These are phyloP conservation scores for Marasmius fiardii DNA, from an alignment of 1,284 basidiomycete genomes.

Conservation along the genomic window DNA sequence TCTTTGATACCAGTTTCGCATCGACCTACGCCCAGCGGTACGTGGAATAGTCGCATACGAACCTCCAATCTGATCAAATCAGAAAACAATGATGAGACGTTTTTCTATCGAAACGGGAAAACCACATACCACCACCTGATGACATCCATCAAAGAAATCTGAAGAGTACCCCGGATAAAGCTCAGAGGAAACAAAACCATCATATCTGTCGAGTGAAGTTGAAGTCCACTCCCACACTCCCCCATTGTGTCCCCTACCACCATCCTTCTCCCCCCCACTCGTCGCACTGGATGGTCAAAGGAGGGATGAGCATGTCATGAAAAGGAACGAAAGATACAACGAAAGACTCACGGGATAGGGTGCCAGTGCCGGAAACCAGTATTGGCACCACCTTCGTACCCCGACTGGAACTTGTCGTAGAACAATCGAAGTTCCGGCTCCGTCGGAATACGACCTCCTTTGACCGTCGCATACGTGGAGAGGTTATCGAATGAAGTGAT, in stretches of 20 bases:
- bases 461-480: conserved; percentile 74
- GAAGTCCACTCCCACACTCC: conserved; percentile 99
- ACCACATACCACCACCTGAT: conserved; percentile 76
- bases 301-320: conserved; percentile 2
- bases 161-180: conserved; percentile 88
- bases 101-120: background rate
- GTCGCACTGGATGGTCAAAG: too few relatives aligned
- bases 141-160: conserved; percentile 88
- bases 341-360: conserved; percentile 80
- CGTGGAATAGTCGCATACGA: conserved; percentile 88
- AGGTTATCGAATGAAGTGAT: conserved; percentile 80
- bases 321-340: background rate
- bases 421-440: conserved; percentile 86
- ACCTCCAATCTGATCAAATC: conserved; percentile 68
- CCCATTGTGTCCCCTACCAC: conserved; percentile 77
- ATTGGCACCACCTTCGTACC: conserved; percentile 76
- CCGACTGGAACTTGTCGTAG: conserved; percentile 64
- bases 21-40: conserved; percentile 69
- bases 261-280: conserved; percentile 44
- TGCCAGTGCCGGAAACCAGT: conserved; percentile 93
- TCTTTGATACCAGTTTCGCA: conserved; percentile 80
- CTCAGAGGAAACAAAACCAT: conserved; percentile 73
- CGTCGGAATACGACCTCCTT: conserved; percentile 90
- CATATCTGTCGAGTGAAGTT: conserved; percentile 67
- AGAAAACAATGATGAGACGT: conserved; percentile 4